Base-by-base conservation (phyloP, 2,329 filamentous ascomycete genomes). In the Neonectria coccinea region DNA sequence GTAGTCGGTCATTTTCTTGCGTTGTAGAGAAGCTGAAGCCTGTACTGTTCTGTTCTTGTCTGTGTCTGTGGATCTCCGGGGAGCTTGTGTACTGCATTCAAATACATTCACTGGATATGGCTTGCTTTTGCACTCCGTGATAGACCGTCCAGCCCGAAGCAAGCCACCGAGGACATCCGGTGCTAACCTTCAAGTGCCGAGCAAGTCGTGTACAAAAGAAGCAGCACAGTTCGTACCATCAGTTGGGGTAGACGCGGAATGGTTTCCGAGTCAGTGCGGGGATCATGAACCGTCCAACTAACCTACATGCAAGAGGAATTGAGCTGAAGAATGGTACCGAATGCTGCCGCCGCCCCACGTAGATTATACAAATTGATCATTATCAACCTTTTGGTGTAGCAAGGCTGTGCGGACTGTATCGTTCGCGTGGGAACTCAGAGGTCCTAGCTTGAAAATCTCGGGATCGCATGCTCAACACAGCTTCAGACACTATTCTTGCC, bases 1-100 rank as follows among this genome's bases (percentile, higher is more conserved):
- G 70, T 78, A 81, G 2, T 69, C 63, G 1, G 70, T 22, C 75
- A 77, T 76, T 6, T 31, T 67, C 60, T 22, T 59, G n/a, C 7
- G 9, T 11, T 31, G 22, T 27, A 18, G 14, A 25, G 16, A 18
- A 18, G n/a, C 20, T 5, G 16, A 39, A 25, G 0, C 2, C 8
- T 25, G n/a, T 10, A 12, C 7, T 42, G n/a, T 10, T 55, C 14
- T 20, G 18, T 25, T 25, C 25, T 2, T 25, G 25, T 25, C 5
- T 25, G 5, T 27, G 20, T n/a, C 12, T 27, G 52, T 12, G 42
- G 14, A 36, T 14, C 12, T 16, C 12, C 5, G 5, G 14, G 12
- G 2, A n/a, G 22, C n/a, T 29, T 5, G 53, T 22, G 9, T 44
- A 7, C 8, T 14, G 5, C 2, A 25, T 25, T 6, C 25, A 25